Conservation (phyloP, 23 red algal species). For the Cyanidium caldarium region DNA sequence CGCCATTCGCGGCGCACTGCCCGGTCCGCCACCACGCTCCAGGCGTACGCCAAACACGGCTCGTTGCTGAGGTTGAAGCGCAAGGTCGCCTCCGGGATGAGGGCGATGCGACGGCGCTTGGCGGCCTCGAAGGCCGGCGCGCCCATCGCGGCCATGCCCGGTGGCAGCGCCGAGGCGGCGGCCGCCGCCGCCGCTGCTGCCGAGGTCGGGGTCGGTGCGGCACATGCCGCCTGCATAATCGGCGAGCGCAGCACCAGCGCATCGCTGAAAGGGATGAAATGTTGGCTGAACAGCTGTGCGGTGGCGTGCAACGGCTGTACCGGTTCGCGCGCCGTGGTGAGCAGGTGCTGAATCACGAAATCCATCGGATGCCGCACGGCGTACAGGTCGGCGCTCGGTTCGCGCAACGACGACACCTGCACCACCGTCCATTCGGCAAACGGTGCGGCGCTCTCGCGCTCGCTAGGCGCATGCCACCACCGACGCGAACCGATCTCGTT, state of each 20-base stretch:
- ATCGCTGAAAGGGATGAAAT: neutral
- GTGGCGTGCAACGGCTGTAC: neutral
- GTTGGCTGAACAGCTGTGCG: neutral
- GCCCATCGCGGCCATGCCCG: neutral
- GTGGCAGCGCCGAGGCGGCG: neutral
- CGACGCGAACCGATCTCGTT: neutral
- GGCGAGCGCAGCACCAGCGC: neutral
- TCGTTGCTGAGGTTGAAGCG: constrained; percentile 3
- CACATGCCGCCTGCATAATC: neutral
- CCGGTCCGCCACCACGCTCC: neutral
- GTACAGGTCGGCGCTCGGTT: neutral
- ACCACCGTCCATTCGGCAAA: neutral
- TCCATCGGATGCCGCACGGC: neutral
- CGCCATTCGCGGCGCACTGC: neutral
- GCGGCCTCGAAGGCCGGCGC: neutral
- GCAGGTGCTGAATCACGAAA: neutral
- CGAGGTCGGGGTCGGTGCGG: too few relatives aligned
- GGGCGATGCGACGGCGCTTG: neutral
- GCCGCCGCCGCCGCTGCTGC: neutral
- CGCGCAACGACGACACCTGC: neutral
- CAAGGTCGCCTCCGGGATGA: neutral
- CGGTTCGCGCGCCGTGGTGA: neutral
- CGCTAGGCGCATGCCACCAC: neutral
- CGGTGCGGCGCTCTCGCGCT: neutral
- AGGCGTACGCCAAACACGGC: neutral